Evolutionary conservation across 2,329 filamentous ascomycete genomes (phyloP), one percentile per base, ranked within the genome.

Genomic region (Epichloe festucae): DNA sequence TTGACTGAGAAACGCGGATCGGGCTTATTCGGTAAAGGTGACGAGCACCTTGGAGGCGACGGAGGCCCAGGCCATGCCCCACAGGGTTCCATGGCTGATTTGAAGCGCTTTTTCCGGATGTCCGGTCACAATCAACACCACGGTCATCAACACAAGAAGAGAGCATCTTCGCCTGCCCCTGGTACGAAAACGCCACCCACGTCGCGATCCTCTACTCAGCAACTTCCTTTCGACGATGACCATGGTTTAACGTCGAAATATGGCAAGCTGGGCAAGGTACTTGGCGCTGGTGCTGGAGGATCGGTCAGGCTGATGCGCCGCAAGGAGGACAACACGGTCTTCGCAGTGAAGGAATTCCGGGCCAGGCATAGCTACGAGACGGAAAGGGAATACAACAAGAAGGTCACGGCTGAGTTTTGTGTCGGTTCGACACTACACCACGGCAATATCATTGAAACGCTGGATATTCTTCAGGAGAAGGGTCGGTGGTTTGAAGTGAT

Each of bases 401-500:
- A 98, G 66, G 82, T 98, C 46, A 98, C 93, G 1, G 91, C 93
- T 2, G 93, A 98, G 64, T 98, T 98, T 67, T 98, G 93, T 65
- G 91, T 98, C 59, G 93, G 93, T 12, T 97, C 91, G 3, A 96
- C 93, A 0, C 74, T 98, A 39, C 93, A 97, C 62, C 93, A 98
- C 62, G 91, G 93, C 60, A 98, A 98, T 65, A 89, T 98, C 59
- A 97, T 98, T 61, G 93, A 98, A 67, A 97, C 93, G 1, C 78
- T 98, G 58, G 93, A 98, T 67, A 95, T 98, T 56, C 81, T 98
- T 11, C 87, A 94, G 58, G 93, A 98, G 69, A 93, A 91, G 67
- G 82, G 81, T 48, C 89, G 85, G 57, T 98, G 93, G 89, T 98
- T 89, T 62, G 91, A 97, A 63, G 93, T 98, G 42, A 98, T 98